Conservation (phyloP, 805 yeast genomes). For the Clavispora asparagi region DNA sequence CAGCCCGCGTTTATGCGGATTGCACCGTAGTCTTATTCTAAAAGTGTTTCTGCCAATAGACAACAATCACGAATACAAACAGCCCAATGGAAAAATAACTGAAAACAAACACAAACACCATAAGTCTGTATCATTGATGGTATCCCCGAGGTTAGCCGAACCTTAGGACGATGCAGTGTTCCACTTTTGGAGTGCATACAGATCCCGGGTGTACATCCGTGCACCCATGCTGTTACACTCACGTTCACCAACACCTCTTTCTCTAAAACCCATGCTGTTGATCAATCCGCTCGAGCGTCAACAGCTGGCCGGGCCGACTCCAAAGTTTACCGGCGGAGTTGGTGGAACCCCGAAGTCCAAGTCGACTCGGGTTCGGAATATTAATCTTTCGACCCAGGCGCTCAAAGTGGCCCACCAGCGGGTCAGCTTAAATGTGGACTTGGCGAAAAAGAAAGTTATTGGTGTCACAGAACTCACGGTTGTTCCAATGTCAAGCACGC, state of each 20-base stretch:
- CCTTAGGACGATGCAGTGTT: too few species aligned
- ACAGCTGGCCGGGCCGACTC: slow-evolving; percentile 15
- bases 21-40: too few species aligned
- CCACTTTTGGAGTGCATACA: background rate
- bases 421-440: slow-evolving; percentile 73
- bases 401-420: slow-evolving; percentile 81
- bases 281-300: slow-evolving; percentile 3
- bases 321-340: slow-evolving; percentile 6
- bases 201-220: background rate
- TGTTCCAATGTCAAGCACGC: slow-evolving; percentile 57
- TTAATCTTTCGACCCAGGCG: slow-evolving; percentile 32
- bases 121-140: too few species aligned
- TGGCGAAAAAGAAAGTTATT: slow-evolving; percentile 48
- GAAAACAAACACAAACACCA: too few species aligned
- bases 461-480: slow-evolving; percentile 85
- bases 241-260: background rate
- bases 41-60: too few species aligned
- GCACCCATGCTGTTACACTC: background rate
- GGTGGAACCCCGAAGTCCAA: slow-evolving; percentile 12
- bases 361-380: slow-evolving; percentile 4
- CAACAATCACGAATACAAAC: too few species aligned
- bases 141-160: too few species aligned
- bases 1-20: too few species aligned
- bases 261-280: slow-evolving; percentile 6
- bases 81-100: too few species aligned